Conservation (phyloP, 495 filamentous ascomycete species). For the Neurospora pannonica region DNA sequence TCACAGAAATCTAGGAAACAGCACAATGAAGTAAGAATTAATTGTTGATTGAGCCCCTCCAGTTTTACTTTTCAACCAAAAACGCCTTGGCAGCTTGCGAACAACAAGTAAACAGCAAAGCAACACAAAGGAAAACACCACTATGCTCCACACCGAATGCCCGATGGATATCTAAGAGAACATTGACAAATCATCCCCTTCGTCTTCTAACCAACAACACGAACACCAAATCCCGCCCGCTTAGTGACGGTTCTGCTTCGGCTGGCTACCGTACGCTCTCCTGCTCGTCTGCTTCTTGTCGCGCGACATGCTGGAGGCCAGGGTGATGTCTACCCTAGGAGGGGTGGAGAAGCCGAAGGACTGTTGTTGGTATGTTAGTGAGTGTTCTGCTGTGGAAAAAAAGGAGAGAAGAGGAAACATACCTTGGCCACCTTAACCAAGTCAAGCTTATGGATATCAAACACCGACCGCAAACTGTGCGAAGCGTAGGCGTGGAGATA, state of each 20-base stretch:
- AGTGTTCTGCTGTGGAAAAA: background rate
- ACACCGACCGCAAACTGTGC: conserved; percentile 80
- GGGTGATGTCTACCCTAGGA: conserved; percentile 81
- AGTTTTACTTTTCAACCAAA: background rate
- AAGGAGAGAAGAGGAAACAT: background rate
- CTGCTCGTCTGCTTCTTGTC: conserved; percentile 75
- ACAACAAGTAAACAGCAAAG: background rate
- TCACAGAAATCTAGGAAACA: no score
- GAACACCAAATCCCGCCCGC: background rate
- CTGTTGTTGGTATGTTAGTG: conserved; percentile 14
- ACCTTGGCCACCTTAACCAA: conserved; percentile 81
- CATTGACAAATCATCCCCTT: background rate
- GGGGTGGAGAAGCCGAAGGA: conserved; percentile 83
- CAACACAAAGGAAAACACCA: background rate
- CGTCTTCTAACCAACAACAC: background rate
- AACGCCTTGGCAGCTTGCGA: background rate
- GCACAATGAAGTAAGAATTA: background rate
- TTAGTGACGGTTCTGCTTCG: conserved; percentile 23
- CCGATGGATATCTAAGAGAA: background rate
- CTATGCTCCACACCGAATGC: background rate
- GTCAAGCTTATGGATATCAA: conserved; percentile 89
- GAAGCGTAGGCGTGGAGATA: conserved; percentile 94
- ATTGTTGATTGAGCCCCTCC: background rate
- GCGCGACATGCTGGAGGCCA: conserved; percentile 77
- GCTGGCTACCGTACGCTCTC: conserved; percentile 69